Conservation (phyloP, 1,284 basidiomycete species). For the Puccinia triticina region DNA sequence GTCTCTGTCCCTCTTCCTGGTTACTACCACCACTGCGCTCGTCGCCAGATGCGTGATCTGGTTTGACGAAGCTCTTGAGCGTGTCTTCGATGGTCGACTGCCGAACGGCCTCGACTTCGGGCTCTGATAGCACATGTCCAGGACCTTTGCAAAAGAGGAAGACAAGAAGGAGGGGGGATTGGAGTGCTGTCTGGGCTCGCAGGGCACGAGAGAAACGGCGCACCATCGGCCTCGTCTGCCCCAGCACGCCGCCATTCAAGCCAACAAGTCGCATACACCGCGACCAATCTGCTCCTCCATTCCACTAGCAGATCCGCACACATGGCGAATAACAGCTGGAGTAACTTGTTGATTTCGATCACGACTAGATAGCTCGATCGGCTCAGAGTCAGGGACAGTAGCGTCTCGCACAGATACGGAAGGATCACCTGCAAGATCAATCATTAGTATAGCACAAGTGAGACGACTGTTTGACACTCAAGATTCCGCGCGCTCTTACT, state of each 20-base stretch:
- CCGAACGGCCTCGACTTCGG: not conserved
- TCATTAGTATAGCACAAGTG: too few relatives aligned
- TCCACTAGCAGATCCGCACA: not conserved
- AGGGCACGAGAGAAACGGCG: too few relatives aligned
- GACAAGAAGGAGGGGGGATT: not conserved
- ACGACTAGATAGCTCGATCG: not conserved
- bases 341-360: conserved; percentile 11
- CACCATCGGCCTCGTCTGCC: too few relatives aligned
- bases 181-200: too few relatives aligned
- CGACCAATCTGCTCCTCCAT: conserved; percentile 23
- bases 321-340: not conserved
- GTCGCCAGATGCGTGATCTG: not conserved
- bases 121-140: not conserved
- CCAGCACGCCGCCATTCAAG: not conserved
- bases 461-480: too few relatives aligned
- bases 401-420: conserved; percentile 18
- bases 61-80: not conserved
- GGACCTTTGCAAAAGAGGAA: not conserved
- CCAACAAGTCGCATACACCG: conserved; percentile 2
- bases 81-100: conserved; percentile 4
- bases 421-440: conserved; percentile 15
- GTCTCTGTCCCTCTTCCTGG: not conserved
- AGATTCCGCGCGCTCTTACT: not conserved
- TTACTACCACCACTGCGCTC: not conserved
- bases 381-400: not conserved